Evolutionary conservation across 768 basidiomycete species (phyloP).

Genomic region (Amanita brunnescens): DNA sequence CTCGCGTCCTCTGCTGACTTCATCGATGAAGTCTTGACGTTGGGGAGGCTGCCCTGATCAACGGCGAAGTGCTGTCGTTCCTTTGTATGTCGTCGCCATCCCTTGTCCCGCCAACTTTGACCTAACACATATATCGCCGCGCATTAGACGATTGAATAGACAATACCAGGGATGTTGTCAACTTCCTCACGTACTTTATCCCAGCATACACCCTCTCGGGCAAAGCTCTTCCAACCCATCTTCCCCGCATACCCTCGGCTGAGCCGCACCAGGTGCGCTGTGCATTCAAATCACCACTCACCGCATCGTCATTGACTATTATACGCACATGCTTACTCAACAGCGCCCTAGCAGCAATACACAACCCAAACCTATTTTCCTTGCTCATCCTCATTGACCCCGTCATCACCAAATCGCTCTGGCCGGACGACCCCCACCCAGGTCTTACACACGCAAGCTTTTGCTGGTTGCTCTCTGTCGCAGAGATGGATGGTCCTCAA

Average conservation of each 20-base stretch:
- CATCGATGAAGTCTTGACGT: slow-evolving; percentile 69
- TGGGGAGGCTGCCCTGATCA: slow-evolving; percentile 77
- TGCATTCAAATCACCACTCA: slow-evolving; percentile 44
- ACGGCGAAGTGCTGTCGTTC: slow-evolving; percentile 43
- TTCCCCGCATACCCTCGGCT: slow-evolving; percentile 37
- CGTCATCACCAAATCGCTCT: slow-evolving; percentile 38
- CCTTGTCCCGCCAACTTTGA: neutral
- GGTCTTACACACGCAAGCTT: slow-evolving; percentile 14
- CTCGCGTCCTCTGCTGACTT: slow-evolving; percentile 31
- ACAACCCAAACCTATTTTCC: slow-evolving; percentile 61
- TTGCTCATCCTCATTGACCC: slow-evolving; percentile 75
- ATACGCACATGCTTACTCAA: slow-evolving; percentile 93
- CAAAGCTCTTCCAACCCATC: slow-evolving; percentile 42
- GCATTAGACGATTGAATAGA: slow-evolving; percentile 77
- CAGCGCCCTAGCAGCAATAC: slow-evolving; percentile 58
- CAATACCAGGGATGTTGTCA: slow-evolving; percentile 67
- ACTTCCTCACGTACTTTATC: slow-evolving; percentile 63
- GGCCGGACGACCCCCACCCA: slow-evolving; percentile 5
- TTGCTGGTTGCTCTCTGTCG: slow-evolving; percentile 44
- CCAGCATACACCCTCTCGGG: slow-evolving; percentile 31
- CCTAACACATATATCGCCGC: neutral
- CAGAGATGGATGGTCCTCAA: slow-evolving; percentile 54
- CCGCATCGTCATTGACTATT: slow-evolving; percentile 40
- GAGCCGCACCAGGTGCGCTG: slow-evolving; percentile 30
- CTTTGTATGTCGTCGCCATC: slow-evolving; percentile 39